These are phyloP conservation scores for Venturia nashicola DNA, from an alignment of 2,329 filamentous ascomycete genomes.

Conservation along the genomic window DNA sequence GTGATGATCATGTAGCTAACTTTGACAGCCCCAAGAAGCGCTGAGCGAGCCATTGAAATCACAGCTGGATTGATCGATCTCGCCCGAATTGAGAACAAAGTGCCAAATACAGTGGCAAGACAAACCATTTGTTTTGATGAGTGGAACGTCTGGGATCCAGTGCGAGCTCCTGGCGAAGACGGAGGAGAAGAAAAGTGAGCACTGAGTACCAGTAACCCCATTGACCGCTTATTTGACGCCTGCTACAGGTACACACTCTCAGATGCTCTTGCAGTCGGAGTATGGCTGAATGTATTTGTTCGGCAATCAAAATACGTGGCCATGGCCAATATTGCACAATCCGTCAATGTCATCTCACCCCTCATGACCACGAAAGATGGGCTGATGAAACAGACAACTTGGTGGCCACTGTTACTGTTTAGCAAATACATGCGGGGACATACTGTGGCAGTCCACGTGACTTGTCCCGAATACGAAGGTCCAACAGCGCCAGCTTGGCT, in stretches of 20 bases:
- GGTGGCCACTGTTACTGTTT: conserved; percentile 63
- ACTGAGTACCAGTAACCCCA: not conserved
- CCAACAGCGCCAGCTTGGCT: conserved; percentile 55
- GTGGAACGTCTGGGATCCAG: conserved; percentile 75
- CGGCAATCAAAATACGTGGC: conserved; percentile 58
- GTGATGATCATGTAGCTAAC: conserved; percentile 32
- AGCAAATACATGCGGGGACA: conserved; percentile 61
- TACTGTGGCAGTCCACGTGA: conserved; percentile 54
- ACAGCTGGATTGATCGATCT: conserved; percentile 58
- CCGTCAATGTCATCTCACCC: conserved; percentile 65
- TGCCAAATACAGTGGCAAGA: conserved; percentile 45
- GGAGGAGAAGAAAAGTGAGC: conserved; percentile 56
- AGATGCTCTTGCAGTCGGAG: conserved; percentile 60
- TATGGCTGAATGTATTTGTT: conserved; percentile 67
- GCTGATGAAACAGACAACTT: conserved; percentile 58
- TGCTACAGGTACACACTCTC: conserved; percentile 48
- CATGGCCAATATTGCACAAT: conserved; percentile 71
- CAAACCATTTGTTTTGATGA: conserved; percentile 73
- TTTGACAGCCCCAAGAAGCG: conserved; percentile 50
- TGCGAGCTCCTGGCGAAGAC: conserved; percentile 55
- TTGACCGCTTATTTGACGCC: not conserved
- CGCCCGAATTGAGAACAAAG: conserved; percentile 55
- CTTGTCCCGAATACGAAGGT: conserved; percentile 51
- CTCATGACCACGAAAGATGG: conserved; percentile 58
- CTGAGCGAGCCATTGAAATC: conserved; percentile 64